Percentiles rank a stretch among this genome's conserved stretches.
Evolutionary conservation across 2,329 filamentous ascomycete genomes (phyloP).

Genomic region (Metarhizium humberi): DNA sequence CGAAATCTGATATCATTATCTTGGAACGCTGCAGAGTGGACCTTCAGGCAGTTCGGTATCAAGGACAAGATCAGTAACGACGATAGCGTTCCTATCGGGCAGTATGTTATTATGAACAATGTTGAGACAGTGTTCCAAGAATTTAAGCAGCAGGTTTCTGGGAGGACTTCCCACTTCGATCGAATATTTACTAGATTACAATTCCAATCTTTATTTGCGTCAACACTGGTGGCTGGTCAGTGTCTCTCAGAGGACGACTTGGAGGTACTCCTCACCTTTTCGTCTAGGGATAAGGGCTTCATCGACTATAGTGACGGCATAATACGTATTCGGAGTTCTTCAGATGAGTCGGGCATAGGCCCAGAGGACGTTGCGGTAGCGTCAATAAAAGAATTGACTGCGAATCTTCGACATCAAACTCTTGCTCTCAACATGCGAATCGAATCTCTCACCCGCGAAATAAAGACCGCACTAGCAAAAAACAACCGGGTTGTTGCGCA

Average conservation of each 20-base stretch:
- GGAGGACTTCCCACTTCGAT: conserved; percentile 46
- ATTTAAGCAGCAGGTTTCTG: conserved; percentile 36
- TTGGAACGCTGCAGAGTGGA: conserved; percentile 67
- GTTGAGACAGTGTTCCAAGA: conserved; percentile 49
- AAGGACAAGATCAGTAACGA: conserved; percentile 35
- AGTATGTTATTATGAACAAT: conserved; percentile 58
- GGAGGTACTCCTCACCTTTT: conserved; percentile 58
- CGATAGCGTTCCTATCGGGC: conserved; percentile 49
- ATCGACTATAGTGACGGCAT: conserved; percentile 55
- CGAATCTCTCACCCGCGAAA: conserved; percentile 52
- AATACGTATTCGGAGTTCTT: conserved; percentile 60
- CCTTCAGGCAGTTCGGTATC: conserved; percentile 59
- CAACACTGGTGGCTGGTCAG: conserved; percentile 37
- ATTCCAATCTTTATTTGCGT: conserved; percentile 51
- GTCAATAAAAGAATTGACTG: conserved; percentile 69
- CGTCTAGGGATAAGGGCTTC: conserved; percentile 56
- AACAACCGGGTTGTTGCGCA: conserved; percentile 71
- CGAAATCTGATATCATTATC: conserved; percentile 60
- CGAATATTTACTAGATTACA: conserved; percentile 57
- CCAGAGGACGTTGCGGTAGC: conserved; percentile 76
- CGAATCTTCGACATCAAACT: conserved; percentile 66
- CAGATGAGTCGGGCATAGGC: conserved; percentile 48
- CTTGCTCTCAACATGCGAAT: conserved; percentile 57
- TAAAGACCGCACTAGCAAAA: conserved; percentile 58
- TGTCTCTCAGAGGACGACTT: conserved; percentile 55